phyloP scores from a whole-genome alignment of 805 yeast species.

The Jamesozyma gamospora region DNA sequence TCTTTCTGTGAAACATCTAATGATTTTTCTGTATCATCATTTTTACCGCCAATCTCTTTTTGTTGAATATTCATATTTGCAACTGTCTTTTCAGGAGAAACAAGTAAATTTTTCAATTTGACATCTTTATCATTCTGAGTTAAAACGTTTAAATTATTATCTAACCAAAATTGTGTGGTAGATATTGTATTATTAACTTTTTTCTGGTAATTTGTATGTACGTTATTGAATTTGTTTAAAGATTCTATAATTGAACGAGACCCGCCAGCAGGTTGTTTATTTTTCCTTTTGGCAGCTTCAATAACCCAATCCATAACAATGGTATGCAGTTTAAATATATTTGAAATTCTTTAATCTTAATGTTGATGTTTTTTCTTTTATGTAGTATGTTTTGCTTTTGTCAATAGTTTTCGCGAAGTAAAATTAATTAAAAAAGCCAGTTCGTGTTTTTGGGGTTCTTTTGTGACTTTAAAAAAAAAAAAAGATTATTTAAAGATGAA shows the following conservation, averaged over 20 bases:
- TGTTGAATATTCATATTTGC: slow-evolving; percentile 1
- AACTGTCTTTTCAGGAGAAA: slow-evolving; percentile 11
- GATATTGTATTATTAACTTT: slow-evolving; percentile 11
- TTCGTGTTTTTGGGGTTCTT: no score
- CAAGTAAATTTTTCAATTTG: slow-evolving; percentile 1
- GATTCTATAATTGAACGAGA: slow-evolving; percentile 28
- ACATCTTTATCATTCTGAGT: not conserved
- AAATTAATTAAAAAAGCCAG: no score
- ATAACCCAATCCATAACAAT: slow-evolving; percentile 25
- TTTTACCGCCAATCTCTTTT: not conserved
- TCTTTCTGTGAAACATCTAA: not conserved
- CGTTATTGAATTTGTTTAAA: slow-evolving; percentile 20
- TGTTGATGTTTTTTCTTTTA: no score
- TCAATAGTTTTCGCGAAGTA: no score
- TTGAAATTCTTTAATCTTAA: no score
- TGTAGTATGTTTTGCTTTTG: no score
- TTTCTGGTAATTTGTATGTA: slow-evolving; percentile 14
- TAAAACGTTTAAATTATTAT: not conserved
- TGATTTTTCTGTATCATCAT: not conserved
- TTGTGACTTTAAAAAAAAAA: no score
- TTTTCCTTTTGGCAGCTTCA: slow-evolving; percentile 22
- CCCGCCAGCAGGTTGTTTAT: slow-evolving; percentile 21
- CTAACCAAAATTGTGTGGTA: slow-evolving; percentile 18
- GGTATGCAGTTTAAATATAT: no score
- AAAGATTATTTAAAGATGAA: no score